Percentiles rank a stretch among this genome's conserved stretches.
Conservation (phyloP, 306 rosid species). For the Psophocarpus tetragonolobus region DNA sequence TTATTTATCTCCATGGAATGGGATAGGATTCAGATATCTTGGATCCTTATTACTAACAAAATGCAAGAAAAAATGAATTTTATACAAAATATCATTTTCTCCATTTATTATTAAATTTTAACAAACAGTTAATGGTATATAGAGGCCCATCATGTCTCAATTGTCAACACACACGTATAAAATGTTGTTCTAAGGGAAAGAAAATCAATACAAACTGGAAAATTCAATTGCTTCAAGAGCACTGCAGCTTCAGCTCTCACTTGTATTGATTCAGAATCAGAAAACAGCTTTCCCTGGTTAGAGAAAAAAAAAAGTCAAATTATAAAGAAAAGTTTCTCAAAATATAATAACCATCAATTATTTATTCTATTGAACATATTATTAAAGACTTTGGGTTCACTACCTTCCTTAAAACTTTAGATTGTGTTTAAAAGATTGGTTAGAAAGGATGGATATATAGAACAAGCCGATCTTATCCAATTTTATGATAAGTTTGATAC, state of each 20-base stretch:
- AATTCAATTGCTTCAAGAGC: constrained; percentile 81
- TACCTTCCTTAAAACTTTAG: neutral
- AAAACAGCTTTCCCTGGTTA: constrained; percentile 70
- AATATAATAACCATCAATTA: constrained; percentile 10
- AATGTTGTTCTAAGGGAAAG: neutral
- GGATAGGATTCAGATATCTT: neutral
- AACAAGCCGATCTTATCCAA: neutral
- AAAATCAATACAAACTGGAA: constrained; percentile 57
- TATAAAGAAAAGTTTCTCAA: constrained; percentile 19
- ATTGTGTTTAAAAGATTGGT: neutral
- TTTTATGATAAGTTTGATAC: neutral
- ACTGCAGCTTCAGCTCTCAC: constrained; percentile 95
- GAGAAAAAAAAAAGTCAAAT: constrained; percentile 30
- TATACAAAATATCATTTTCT: neutral
- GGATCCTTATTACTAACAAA: constrained; percentile 2
- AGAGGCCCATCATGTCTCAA: neutral
- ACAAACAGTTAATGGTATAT: neutral
- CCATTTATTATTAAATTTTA: neutral
- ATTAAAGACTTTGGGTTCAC: neutral
- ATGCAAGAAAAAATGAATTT: neutral
- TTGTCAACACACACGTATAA: constrained; percentile 1
- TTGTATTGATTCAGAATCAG: constrained; percentile 84
- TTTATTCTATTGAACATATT: neutral
- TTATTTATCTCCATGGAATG: neutral
- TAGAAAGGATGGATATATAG: neutral